Conservation (phyloP, 2,329 filamentous ascomycete genomes). For the Scolecobasidium constrictum region DNA sequence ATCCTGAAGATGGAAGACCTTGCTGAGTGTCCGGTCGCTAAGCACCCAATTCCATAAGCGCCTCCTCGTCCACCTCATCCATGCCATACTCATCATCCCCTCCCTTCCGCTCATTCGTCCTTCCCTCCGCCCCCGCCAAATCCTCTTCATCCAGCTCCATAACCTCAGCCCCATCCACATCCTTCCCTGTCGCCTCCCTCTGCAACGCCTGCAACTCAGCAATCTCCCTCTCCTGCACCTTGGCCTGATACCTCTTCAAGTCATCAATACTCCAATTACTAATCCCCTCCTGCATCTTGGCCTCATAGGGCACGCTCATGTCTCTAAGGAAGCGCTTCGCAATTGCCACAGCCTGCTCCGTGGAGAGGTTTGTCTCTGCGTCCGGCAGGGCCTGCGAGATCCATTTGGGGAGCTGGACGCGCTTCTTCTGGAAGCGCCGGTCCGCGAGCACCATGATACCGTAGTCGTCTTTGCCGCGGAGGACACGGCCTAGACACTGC, state of each 20-base stretch:
- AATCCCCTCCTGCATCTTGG: constrained; percentile 79
- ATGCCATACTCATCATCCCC: constrained; percentile 18
- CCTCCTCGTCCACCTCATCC: constrained; percentile 21
- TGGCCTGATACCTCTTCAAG: constrained; percentile 66
- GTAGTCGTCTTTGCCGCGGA: constrained; percentile 96
- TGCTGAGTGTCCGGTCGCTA: too few species aligned
- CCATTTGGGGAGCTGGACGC: constrained; percentile 87
- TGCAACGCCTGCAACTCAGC: constrained; percentile 46
- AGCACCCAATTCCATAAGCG: constrained; percentile 22
- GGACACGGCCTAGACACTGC: constrained; percentile 86
- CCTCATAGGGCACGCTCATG: constrained; percentile 84
- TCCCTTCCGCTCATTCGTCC: constrained; percentile 20
- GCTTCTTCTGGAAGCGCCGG: constrained; percentile 84
- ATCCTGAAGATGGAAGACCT: too few species aligned
- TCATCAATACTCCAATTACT: constrained; percentile 83
- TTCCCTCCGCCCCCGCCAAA: constrained; percentile 13
- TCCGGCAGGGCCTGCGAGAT: constrained; percentile 82
- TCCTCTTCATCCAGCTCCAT: constrained; percentile 20
- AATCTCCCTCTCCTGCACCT: constrained; percentile 58
- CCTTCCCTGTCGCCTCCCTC: constrained; percentile 30
- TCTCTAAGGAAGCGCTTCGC: constrained; percentile 81
- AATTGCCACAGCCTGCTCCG: constrained; percentile 84
- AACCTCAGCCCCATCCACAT: constrained; percentile 24
- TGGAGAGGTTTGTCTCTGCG: constrained; percentile 79
- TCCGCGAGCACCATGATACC: constrained; percentile 99